Evolutionary conservation across 1,284 basidiomycete species (phyloP).

Genomic region (Boletus hoseneyae): DNA sequence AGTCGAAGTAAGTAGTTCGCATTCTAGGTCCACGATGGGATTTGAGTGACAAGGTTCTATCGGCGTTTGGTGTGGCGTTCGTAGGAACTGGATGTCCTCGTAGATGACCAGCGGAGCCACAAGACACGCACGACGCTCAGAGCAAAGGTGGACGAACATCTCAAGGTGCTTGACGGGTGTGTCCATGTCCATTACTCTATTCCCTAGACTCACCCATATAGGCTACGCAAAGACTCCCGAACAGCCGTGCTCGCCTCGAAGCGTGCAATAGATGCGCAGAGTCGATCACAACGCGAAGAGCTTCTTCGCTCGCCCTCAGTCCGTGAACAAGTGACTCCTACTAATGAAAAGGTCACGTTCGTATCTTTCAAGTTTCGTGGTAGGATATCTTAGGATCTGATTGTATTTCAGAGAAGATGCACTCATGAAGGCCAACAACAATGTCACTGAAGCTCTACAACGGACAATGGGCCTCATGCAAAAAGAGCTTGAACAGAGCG

Average conservation of each 20-base stretch:
- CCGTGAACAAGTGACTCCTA: slow-evolving; percentile 38
- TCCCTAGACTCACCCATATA: slow-evolving; percentile 33
- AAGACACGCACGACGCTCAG: slow-evolving; percentile 51
- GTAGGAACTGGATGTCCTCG: slow-evolving; percentile 60
- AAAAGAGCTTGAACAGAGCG: slow-evolving; percentile 84
- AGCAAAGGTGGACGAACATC: slow-evolving; percentile 47
- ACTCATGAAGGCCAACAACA: slow-evolving; percentile 82
- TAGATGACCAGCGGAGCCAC: slow-evolving; percentile 65
- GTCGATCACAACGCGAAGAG: slow-evolving; percentile 58
- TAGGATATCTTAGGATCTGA: not conserved
- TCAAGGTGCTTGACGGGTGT: slow-evolving; percentile 48
- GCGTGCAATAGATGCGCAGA: slow-evolving; percentile 60
- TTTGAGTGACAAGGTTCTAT: slow-evolving; percentile 5
- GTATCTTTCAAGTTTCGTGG: slow-evolving; percentile 25
- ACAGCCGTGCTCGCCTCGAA: slow-evolving; percentile 69
- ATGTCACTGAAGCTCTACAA: slow-evolving; percentile 84
- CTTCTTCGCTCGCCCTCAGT: slow-evolving; percentile 53
- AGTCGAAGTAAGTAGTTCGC: slow-evolving; percentile 57
- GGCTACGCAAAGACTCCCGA: slow-evolving; percentile 60
- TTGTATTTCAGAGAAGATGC: slow-evolving; percentile 63
- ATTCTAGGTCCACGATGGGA: not conserved
- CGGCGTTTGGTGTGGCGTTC: not conserved
- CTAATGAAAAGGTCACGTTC: slow-evolving; percentile 55
- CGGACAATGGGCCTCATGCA: slow-evolving; percentile 86
- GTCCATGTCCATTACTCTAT: slow-evolving; percentile 21